phyloP scores from a whole-genome alignment of 1,139 yeast species.

The Saccharomyces uvarum region DNA sequence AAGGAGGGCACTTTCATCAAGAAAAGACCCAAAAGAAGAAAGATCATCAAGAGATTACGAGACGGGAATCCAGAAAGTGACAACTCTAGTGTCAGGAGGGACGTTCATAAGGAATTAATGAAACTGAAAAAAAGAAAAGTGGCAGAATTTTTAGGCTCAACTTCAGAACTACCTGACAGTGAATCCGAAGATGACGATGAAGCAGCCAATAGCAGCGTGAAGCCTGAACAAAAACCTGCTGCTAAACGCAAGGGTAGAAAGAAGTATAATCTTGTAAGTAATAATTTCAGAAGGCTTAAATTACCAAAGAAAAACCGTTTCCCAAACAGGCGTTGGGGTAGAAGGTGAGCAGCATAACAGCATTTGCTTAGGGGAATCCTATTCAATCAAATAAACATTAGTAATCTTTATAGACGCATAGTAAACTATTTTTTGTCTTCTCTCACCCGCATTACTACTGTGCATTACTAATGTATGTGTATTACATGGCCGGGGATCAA shows the following conservation, averaged over 20 bases:
- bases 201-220: not conserved
- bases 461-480: not conserved
- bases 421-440: not conserved
- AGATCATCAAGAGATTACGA: constrained; percentile 16
- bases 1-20: constrained; percentile 4
- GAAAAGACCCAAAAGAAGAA: constrained; percentile 10
- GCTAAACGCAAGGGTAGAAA: constrained; percentile 18
- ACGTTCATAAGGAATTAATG: constrained; percentile 25
- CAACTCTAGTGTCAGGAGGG: constrained; percentile 8
- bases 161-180: constrained; percentile 8
- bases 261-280: constrained; percentile 32
- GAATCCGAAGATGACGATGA: constrained; percentile 8
- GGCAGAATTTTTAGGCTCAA: constrained; percentile 17
- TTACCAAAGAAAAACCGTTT: constrained; percentile 21
- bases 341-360: constrained; percentile 2
- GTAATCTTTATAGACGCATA: not conserved
- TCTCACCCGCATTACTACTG: not conserved
- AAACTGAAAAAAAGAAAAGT: constrained; percentile 23
- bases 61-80: constrained; percentile 3
- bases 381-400: not conserved
- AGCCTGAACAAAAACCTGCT: not conserved
- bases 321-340: constrained; percentile 14
- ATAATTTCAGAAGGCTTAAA: constrained; percentile 30
- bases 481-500: not conserved
- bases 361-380: not conserved